Evolutionary conservation across 495 filamentous ascomycete species (phyloP).

Genomic region (Evernia prunastri): DNA sequence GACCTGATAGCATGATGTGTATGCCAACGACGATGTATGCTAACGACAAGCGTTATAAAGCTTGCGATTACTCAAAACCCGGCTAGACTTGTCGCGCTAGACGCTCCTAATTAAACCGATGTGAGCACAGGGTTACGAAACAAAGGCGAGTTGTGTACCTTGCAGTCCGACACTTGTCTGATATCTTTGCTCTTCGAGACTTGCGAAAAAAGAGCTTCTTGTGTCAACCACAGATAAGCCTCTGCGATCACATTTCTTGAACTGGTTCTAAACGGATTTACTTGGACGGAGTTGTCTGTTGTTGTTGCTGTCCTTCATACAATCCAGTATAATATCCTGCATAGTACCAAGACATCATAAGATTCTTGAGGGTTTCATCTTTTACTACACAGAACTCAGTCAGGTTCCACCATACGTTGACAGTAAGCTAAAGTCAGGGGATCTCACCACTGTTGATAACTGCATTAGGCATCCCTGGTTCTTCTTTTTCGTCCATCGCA

Average conservation of each 20-base stretch:
- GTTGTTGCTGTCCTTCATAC: slow-evolving; percentile 71
- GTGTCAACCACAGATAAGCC: neutral
- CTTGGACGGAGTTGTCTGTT: slow-evolving; percentile 8
- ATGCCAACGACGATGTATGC: neutral
- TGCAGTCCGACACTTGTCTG: neutral
- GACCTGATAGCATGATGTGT: neutral
- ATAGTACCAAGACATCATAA: slow-evolving; percentile 98
- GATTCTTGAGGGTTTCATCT: slow-evolving; percentile 77
- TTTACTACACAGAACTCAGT: slow-evolving; percentile 47
- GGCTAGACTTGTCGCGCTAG: neutral
- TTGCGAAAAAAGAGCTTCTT: neutral
- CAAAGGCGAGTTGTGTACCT: neutral
- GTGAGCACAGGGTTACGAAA: neutral
- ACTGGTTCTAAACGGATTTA: neutral
- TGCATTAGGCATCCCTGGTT: slow-evolving; percentile 9
- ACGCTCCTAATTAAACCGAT: neutral
- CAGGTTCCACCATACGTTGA: neutral
- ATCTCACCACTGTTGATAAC: slow-evolving; percentile 14
- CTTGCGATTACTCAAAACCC: neutral
- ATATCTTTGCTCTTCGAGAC: neutral
- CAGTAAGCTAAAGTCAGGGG: no score
- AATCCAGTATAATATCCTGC: slow-evolving; percentile 94
- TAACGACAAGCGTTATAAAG: neutral
- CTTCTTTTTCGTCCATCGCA: neutral
- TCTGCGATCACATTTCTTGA: neutral